Evolutionary conservation across 2,329 filamentous ascomycete genomes (phyloP).

Genomic region (Aspergillus alliaceus): DNA sequence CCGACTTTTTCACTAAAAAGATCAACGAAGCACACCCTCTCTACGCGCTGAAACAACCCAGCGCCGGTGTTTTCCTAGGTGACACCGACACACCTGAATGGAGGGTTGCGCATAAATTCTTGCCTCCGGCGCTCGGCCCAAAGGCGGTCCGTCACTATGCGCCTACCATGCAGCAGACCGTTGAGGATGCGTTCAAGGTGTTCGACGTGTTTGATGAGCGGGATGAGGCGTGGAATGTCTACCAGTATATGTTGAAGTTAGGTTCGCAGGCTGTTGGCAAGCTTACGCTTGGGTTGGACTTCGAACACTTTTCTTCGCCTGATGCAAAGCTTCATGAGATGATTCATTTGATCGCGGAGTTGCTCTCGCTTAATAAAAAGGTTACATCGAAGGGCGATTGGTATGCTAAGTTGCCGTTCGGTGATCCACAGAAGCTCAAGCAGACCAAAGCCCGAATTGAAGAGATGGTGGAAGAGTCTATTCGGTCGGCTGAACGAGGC

Average conservation of each 20-base stretch:
- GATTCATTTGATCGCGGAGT: constrained; percentile 51
- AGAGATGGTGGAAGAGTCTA: constrained; percentile 22
- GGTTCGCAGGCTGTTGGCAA: constrained; percentile 47
- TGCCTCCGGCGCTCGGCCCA: constrained; percentile 59
- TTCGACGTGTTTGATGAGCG: constrained; percentile 51
- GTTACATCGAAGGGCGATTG: constrained; percentile 55
- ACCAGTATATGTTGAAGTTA: constrained; percentile 52
- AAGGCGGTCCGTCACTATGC: constrained; percentile 63
- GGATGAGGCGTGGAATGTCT: constrained; percentile 48
- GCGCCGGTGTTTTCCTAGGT: constrained; percentile 32
- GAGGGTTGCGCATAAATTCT: constrained; percentile 58
- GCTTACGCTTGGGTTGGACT: constrained; percentile 45
- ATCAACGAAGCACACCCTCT: constrained; percentile 41
- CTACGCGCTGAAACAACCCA: constrained; percentile 24
- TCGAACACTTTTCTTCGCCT: constrained; percentile 43
- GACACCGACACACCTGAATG: constrained; percentile 35
- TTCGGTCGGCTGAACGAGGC: constrained; percentile 18
- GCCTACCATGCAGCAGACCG: constrained; percentile 57
- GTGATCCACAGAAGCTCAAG: constrained; percentile 50
- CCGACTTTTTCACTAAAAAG: constrained; percentile 55
- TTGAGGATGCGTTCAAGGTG: constrained; percentile 52
- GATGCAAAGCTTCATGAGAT: constrained; percentile 54
- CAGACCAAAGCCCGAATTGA: constrained; percentile 9
- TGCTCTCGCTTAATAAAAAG: constrained; percentile 60
- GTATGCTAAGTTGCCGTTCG: constrained; percentile 60